Evolutionary conservation across 1,284 basidiomycete genomes (phyloP).

Genomic region (Mycosarcoma maydis): DNA sequence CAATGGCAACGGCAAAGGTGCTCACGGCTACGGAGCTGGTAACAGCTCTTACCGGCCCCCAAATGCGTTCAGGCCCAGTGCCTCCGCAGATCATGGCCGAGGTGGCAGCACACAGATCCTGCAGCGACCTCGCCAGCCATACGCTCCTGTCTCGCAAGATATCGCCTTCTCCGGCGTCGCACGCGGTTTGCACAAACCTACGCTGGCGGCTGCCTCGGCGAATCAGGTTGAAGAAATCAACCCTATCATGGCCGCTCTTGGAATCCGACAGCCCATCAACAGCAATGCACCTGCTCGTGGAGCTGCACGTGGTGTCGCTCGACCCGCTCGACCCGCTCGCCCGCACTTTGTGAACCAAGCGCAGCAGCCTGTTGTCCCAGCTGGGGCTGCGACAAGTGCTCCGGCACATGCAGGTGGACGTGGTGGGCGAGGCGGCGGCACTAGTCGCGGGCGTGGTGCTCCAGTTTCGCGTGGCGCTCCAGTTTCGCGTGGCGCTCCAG

Average conservation of each 20-base stretch:
- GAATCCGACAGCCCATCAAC: constrained; percentile 36
- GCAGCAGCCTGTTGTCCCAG: constrained; percentile 9
- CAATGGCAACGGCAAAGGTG: constrained; percentile 28
- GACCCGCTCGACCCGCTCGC: constrained; percentile 27
- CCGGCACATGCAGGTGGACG: constrained; percentile 4
- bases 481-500: no score
- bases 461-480: constrained; percentile 12
- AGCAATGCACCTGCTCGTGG: constrained; percentile 15
- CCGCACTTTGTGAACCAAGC: constrained; percentile 7
- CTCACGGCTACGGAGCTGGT: constrained; percentile 30
- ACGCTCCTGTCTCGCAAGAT: constrained; percentile 38
- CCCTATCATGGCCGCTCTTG: constrained; percentile 48
- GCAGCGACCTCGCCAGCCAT: constrained; percentile 37
- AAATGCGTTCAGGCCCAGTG: constrained; percentile 41
- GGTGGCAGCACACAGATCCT: constrained; percentile 35
- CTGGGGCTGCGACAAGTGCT: constrained; percentile 6
- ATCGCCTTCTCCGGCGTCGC: constrained; percentile 51
- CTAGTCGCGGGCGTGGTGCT: constrained; percentile 11
- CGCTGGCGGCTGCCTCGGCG: constrained; percentile 16
- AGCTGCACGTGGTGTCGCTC: constrained; percentile 28
- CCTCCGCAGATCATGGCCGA: constrained; percentile 21
- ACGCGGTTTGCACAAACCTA: constrained; percentile 42
- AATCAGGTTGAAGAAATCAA: constrained; percentile 36
- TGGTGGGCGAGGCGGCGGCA: no score
- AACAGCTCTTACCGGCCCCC: constrained; percentile 36